Evolutionary conservation across 208 protist genomes (phyloP).

Genomic region (Novymonas esmeraldas): DNA sequence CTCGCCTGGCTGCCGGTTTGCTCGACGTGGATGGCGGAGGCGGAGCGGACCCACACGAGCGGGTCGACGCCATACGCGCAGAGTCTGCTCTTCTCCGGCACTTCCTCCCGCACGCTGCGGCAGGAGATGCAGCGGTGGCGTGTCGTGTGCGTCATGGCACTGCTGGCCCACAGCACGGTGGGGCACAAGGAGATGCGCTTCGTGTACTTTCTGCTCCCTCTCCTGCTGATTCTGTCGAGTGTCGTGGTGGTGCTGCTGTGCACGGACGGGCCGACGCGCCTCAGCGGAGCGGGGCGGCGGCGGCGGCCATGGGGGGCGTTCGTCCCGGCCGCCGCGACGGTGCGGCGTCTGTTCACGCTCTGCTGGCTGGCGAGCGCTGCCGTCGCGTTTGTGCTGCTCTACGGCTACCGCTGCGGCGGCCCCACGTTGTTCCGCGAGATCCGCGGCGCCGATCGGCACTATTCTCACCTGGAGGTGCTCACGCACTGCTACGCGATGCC

Average conservation of each 20-base stretch:
- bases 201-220: conserved; percentile 59
- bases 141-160: conserved; percentile 1
- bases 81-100: neutral
- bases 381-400: conserved; percentile 37
- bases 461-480: conserved; percentile 57
- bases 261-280: conserved; percentile 1
- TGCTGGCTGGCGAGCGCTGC: conserved; percentile 41
- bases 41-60: neutral
- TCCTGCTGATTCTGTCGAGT: conserved; percentile 49
- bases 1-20: conserved; percentile 36
- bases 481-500: conserved; percentile 75
- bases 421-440: conserved; percentile 48
- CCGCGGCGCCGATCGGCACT: conserved; percentile 37
- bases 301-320: neutral
- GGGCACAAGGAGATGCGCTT: conserved; percentile 96
- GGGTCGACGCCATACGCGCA: neutral
- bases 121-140: conserved; percentile 21
- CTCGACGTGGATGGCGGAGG: conserved; percentile 3
- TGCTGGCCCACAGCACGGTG: conserved; percentile 80
- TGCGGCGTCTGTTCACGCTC: conserved; percentile 19
- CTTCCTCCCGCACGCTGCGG: conserved; percentile 6
- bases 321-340: neutral
- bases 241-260: conserved; percentile 40
- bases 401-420: conserved; percentile 52
- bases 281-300: neutral